phyloP scores from a whole-genome alignment of 2,329 filamentous ascomycete genomes.

The Xylaria sp. region DNA sequence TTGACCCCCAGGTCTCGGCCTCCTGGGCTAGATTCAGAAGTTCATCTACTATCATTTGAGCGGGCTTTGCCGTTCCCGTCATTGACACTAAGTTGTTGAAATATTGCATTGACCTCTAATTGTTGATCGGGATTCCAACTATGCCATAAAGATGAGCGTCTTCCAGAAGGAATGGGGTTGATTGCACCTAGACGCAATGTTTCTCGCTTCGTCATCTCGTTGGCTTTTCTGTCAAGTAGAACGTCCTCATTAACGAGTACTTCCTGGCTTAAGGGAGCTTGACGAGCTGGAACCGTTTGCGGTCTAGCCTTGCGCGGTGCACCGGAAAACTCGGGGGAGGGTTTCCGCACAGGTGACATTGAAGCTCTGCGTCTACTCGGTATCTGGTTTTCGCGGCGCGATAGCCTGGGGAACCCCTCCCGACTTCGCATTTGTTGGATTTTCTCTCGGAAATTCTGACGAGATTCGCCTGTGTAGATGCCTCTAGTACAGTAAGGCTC shows the following conservation, averaged over 20 bases:
- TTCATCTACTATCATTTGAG: not conserved
- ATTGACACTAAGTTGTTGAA: not conserved
- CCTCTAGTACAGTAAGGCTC: not conserved
- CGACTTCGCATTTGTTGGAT: conserved; percentile 28
- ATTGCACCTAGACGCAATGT: not conserved
- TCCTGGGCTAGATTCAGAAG: too few relatives aligned
- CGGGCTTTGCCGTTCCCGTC: not conserved
- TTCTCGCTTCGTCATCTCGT: not conserved
- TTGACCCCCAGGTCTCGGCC: too few relatives aligned
- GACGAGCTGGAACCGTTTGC: not conserved
- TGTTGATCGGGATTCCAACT: conserved; percentile 33
- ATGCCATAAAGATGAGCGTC: conserved; percentile 27
- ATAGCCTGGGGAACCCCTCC: not conserved
- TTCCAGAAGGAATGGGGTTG: not conserved
- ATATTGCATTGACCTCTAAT: conserved; percentile 1
- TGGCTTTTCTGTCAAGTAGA: conserved; percentile 22
- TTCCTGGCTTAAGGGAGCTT: too few relatives aligned
- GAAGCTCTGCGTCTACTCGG: conserved; percentile 8
- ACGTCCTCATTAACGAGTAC: not conserved
- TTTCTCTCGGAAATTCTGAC: conserved; percentile 35
- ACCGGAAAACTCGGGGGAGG: conserved; percentile 12
- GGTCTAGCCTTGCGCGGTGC: conserved; percentile 14
- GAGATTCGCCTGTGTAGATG: conserved; percentile 41
- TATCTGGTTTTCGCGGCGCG: not conserved
- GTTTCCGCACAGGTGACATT: not conserved